Conservation (phyloP, 2,329 filamentous ascomycete genomes). For the Botrytis fragariae region DNA sequence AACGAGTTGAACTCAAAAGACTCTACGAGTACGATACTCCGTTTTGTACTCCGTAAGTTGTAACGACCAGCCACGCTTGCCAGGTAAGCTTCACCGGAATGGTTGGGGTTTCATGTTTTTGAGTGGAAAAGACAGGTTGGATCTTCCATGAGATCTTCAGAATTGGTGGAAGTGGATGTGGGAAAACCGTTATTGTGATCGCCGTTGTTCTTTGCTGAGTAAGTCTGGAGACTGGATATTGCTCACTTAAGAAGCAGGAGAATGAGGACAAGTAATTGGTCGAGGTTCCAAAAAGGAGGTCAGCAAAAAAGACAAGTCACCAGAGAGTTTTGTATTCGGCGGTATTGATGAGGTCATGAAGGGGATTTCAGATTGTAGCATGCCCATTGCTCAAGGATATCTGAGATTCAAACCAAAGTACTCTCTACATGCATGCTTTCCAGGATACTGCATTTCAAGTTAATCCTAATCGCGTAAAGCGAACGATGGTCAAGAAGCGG, state of each 20-base stretch:
- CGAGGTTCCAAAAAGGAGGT: background rate
- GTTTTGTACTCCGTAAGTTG: background rate
- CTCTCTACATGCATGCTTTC: background rate
- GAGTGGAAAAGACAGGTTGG: background rate
- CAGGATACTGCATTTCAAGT: background rate
- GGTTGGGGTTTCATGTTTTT: background rate
- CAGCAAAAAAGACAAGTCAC: background rate
- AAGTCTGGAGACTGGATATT: background rate
- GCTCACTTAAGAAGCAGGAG: background rate
- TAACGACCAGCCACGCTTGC: background rate
- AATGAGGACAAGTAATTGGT: background rate
- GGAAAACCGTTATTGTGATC: constrained; percentile 15
- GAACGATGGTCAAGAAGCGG: background rate
- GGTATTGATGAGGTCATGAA: constrained; percentile 10
- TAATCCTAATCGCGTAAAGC: constrained; percentile 9
- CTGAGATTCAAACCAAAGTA: background rate
- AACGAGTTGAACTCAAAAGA: background rate
- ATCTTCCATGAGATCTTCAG: constrained; percentile 1
- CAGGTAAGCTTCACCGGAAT: background rate
- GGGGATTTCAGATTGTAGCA: background rate
- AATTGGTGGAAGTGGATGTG: background rate
- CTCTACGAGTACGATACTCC: background rate
- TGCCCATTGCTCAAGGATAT: background rate
- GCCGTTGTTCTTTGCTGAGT: background rate
- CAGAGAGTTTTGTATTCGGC: background rate